A percentile compares a stretch with the other conserved stretches of the same genome.
Evolutionary conservation across 148 eudicot species (phyloP).

Genomic region (Chenopodium suecicum): DNA sequence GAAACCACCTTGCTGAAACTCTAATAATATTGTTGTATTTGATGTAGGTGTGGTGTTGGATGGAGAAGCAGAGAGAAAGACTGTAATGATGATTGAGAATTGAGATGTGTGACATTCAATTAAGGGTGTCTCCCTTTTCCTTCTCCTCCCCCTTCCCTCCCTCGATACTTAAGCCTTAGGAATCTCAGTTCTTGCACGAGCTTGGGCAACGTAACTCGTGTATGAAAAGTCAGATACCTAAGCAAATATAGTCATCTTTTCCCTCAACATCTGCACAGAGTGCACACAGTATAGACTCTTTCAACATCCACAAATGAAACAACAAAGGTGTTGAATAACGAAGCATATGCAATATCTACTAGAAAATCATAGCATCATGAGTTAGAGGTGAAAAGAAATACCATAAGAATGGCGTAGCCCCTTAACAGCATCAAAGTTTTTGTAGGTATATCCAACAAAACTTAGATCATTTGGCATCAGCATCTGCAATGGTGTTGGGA

Average conservation of each 20-base stretch:
- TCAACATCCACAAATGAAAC: not conserved
- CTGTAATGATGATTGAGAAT: not conserved
- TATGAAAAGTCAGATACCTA: not conserved
- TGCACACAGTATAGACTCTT: not conserved
- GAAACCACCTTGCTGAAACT: not conserved
- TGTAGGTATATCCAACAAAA: constrained; percentile 96
- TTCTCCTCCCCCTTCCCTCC: not conserved
- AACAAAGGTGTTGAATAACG: not conserved
- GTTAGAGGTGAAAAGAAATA: constrained; percentile 27
- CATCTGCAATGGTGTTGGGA: constrained; percentile 42
- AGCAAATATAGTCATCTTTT: not conserved
- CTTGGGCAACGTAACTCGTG: not conserved
- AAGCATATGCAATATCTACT: not conserved
- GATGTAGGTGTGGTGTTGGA: not conserved
- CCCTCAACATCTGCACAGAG: not conserved
- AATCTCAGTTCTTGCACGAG: not conserved
- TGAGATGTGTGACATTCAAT: not conserved
- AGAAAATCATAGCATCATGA: not conserved
- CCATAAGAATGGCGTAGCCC: constrained; percentile 65
- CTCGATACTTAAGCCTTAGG: not conserved
- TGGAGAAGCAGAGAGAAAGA: no score
- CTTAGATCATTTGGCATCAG: constrained; percentile 73
- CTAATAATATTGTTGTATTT: not conserved
- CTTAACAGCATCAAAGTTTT: constrained; percentile 93
- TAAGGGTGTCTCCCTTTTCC: no score